Conservation (phyloP, 2,329 filamentous ascomycete species). For the Sporothrix euskadiensis region DNA sequence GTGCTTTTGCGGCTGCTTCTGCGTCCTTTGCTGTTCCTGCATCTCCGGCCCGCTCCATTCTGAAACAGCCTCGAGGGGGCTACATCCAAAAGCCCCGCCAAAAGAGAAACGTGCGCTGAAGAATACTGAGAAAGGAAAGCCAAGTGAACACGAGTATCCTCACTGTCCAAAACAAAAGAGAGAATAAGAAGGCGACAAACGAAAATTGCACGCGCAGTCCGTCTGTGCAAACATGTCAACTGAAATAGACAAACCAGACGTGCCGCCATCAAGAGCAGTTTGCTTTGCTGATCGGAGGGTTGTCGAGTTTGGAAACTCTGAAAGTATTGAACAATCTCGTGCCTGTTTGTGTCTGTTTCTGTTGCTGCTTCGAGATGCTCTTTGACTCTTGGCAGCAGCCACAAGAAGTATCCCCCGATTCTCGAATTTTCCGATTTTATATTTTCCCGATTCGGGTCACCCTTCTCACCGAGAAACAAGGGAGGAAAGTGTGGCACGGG, state of each 20-base stretch:
- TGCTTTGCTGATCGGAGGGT: neutral
- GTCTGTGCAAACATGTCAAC: neutral
- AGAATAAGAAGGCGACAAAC: neutral
- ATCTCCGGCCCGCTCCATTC: constrained; percentile 21
- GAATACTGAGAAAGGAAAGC: neutral
- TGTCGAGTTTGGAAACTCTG: neutral
- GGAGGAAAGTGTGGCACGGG: neutral
- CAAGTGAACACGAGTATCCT: neutral
- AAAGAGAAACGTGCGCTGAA: constrained; percentile 12
- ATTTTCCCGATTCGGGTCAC: neutral
- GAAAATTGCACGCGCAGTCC: neutral
- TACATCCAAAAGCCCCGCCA: neutral
- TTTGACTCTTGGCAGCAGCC: neutral
- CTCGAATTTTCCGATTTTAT: neutral
- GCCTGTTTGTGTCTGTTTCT: neutral
- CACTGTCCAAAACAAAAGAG: no score
- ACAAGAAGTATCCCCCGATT: neutral
- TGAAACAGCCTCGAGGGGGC: constrained; percentile 21
- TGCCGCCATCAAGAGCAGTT: neutral
- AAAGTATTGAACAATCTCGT: neutral
- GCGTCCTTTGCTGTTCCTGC: neutral
- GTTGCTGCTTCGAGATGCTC: neutral
- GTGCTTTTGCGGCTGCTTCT: neutral
- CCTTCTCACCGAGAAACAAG: neutral
- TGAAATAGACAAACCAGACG: neutral